Percentiles rank a stretch among this genome's conserved stretches.
phyloP scores from a whole-genome alignment of 192 early-diverging fungal species.

The Bifiguratus adelaidae region DNA sequence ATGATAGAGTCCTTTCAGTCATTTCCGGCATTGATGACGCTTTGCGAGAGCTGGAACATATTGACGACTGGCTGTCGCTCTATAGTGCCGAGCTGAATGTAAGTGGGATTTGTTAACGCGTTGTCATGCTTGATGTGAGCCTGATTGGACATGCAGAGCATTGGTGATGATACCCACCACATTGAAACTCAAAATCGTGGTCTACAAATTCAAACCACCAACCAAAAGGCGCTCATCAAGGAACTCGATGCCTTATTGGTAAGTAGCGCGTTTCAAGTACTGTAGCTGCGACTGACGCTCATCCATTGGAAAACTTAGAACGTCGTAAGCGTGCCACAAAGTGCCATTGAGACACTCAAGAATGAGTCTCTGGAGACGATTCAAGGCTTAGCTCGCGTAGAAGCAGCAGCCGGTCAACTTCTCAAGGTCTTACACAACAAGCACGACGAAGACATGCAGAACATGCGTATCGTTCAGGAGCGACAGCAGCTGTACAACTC shows the following conservation, averaged over 20 bases:
- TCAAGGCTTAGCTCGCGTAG: constrained; percentile 43
- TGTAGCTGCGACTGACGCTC: not conserved
- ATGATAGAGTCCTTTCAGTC: constrained; percentile 71
- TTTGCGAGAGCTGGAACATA: constrained; percentile 66
- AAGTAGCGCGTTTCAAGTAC: constrained; percentile 2
- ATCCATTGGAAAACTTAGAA: constrained; percentile 8
- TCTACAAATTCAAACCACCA: constrained; percentile 79
- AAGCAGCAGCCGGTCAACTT: constrained; percentile 52
- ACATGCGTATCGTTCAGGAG: constrained; percentile 47
- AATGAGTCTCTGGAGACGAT: constrained; percentile 54
- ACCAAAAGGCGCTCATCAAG: constrained; percentile 76
- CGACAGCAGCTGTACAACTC: constrained; percentile 54
- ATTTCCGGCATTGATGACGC: constrained; percentile 78
- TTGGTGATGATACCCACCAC: constrained; percentile 92
- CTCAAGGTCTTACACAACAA: constrained; percentile 54
- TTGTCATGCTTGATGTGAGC: not conserved
- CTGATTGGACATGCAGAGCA: constrained; percentile 62
- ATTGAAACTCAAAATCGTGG: constrained; percentile 89
- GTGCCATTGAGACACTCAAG: constrained; percentile 47
- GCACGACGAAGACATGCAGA: constrained; percentile 33
- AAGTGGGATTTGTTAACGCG: not conserved
- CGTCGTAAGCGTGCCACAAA: constrained; percentile 49
- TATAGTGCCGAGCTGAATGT: constrained; percentile 85
- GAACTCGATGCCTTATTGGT: constrained; percentile 80
- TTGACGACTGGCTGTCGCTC: constrained; percentile 79